Base-by-base conservation (phyloP, 208 protist species). In the Tritrichomonas musculus region DNA sequence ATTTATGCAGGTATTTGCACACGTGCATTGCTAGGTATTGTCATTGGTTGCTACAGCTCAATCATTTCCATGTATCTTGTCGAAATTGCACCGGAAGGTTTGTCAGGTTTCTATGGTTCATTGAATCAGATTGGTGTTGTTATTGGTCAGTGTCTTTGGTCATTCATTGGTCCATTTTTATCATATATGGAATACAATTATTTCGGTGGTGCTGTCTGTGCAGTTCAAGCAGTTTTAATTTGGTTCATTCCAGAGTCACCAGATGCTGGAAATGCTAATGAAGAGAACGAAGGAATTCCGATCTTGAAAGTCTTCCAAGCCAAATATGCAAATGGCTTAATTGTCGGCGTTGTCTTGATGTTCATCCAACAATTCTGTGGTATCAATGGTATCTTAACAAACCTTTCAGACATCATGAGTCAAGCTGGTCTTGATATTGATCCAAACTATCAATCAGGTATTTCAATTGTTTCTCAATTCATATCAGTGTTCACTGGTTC, bases 351-450 rank as follows among this genome's bases (percentile, higher is more conserved):
- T 33, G 33, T n/a, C 1, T 17, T 93, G 13, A 93, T 93, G 92
- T 65, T 93, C 33, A 47, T 93, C 33, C 92, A 93, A 30, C 92
- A 93, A 30, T 93, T 93, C n/a, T n/a, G n/a, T n/a, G n/a, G n/a
- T n/a, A n/a, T n/a, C n/a, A n/a, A n/a, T n/a, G n/a, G n/a, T n/a
- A 82, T 84, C 25, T 53, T 93, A 22, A 92, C 80, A 47, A 93
- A 93, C n/a, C 44, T 93, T 30, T 25, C 30, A 17, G 13, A 49
- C 4, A 49, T 80, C 36, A 84, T 93, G 60, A 41, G n/a, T 13
- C 22, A 72, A 33, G 69, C 30, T 25, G 92, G 55, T 44, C 25
- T 30, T 64, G 50, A n/a, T 11, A 11, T 82, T 9, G 69, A 92
- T 25, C 33, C 44, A 14, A 47, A 33, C 57, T 1, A 36, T 44